phyloP scores from a whole-genome alignment of 139 green algal species.

The Zygnema circumcarinatum region DNA sequence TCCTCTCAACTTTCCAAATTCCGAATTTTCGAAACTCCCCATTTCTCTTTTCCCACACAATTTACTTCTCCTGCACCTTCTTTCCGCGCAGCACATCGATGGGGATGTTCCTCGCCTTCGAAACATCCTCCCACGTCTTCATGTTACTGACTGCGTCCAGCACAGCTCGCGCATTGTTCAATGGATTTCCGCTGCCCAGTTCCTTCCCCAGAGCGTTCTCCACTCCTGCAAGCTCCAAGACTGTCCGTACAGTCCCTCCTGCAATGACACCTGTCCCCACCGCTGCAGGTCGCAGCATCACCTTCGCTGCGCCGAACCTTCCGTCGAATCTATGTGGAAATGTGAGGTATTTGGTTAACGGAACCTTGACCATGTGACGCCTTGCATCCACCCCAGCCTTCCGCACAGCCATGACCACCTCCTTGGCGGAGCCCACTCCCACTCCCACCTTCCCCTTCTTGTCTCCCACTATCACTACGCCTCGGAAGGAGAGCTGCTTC shows the following conservation, averaged over 20 bases:
- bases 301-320: constrained; percentile 80
- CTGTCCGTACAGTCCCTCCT: constrained; percentile 81
- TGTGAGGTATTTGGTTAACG: constrained; percentile 69
- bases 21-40: too few relatives aligned
- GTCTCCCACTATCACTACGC: constrained; percentile 78
- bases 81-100: constrained; percentile 36
- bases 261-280: constrained; percentile 88
- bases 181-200: constrained; percentile 75
- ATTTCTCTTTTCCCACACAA: too few relatives aligned
- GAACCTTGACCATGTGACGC: constrained; percentile 70
- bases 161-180: constrained; percentile 89
- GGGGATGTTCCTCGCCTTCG: constrained; percentile 27
- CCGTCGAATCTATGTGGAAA: constrained; percentile 87
- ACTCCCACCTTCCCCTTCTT: constrained; percentile 83
- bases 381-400: constrained; percentile 84
- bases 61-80: too few relatives aligned
- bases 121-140: constrained; percentile 54
- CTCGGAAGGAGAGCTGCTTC: constrained; percentile 92
- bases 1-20: too few relatives aligned
- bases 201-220: constrained; percentile 95
- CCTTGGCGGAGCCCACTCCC: constrained; percentile 83
- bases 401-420: constrained; percentile 83
- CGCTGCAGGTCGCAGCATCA: constrained; percentile 87
- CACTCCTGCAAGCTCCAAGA: constrained; percentile 91
- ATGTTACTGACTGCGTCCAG: constrained; percentile 57